These are phyloP conservation scores for Pinus albicaulis DNA, from an alignment of 75 land plant species.

Conservation along the genomic window DNA sequence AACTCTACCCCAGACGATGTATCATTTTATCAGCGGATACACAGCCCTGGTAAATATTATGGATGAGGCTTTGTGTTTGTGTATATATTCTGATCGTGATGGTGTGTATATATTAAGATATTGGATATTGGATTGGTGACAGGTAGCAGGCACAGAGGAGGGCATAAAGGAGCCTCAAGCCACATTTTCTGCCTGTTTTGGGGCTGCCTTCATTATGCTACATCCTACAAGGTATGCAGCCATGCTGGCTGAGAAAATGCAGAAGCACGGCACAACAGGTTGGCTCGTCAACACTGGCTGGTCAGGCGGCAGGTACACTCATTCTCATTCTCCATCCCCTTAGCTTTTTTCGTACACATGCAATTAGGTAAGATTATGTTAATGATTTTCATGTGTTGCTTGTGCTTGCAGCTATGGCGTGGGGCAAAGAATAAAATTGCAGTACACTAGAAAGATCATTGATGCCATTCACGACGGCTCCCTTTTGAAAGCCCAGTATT, in stretches of 20 bases:
- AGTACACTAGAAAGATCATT: slow-evolving; percentile 84
- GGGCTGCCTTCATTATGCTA: slow-evolving; percentile 97
- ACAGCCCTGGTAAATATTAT: slow-evolving; percentile 71
- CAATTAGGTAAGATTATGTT: neutral
- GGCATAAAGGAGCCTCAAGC: slow-evolving; percentile 94
- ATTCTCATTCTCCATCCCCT: neutral
- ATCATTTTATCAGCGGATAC: slow-evolving; percentile 99
- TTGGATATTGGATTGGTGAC: neutral
- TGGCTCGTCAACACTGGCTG: slow-evolving; percentile 99
- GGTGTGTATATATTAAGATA: neutral
- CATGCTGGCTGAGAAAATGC: slow-evolving; percentile 97
- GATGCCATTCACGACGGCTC: slow-evolving; percentile 91
- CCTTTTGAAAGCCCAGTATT: slow-evolving; percentile 66
- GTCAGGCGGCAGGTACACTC: slow-evolving; percentile 80
- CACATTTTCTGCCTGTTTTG: slow-evolving; percentile 97
- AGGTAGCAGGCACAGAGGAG: slow-evolving; percentile 97
- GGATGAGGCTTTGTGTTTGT: neutral
- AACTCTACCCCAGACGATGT: slow-evolving; percentile 88
- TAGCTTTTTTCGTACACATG: neutral
- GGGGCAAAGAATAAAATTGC: slow-evolving; percentile 78
- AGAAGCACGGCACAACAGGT: slow-evolving; percentile 88
- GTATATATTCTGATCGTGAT: neutral
- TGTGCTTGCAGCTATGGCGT: slow-evolving; percentile 68
- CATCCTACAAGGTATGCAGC: slow-evolving; percentile 98
- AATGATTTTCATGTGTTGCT: neutral